Conservation (phyloP, 495 filamentous ascomycete genomes). For the Lophiotrema nucula region DNA sequence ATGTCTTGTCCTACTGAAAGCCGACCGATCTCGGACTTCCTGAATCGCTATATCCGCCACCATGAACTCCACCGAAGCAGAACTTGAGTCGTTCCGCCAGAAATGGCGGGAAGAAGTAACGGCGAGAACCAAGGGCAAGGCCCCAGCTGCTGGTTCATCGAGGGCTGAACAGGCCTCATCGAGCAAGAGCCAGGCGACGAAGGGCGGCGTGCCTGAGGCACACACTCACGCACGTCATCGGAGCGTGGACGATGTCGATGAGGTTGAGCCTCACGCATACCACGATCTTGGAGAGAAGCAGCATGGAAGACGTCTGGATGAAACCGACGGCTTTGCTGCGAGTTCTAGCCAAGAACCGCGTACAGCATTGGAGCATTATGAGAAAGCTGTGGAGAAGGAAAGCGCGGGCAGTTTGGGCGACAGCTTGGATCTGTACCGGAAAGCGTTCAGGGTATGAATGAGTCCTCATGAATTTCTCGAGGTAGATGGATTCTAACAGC, state of each 20-base stretch:
- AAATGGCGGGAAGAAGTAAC: constrained; percentile 82
- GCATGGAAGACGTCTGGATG: constrained; percentile 44
- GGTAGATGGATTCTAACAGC: constrained; percentile 8
- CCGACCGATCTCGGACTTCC: background rate
- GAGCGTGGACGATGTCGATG: constrained; percentile 37
- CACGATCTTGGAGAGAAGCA: constrained; percentile 49
- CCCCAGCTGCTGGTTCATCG: constrained; percentile 1
- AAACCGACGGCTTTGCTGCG: constrained; percentile 36
- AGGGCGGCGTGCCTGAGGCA: constrained; percentile 26
- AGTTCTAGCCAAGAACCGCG: constrained; percentile 53
- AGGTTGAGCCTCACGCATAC: constrained; percentile 45
- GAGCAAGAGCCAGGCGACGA: constrained; percentile 9
- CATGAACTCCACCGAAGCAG: constrained; percentile 63
- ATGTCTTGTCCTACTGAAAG: background rate
- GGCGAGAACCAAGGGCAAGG: constrained; percentile 47
- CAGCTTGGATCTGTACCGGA: constrained; percentile 83
- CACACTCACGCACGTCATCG: constrained; percentile 2
- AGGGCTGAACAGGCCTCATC: constrained; percentile 26
- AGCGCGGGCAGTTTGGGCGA: constrained; percentile 81
- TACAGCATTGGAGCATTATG: constrained; percentile 90
- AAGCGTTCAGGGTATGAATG: constrained; percentile 71
- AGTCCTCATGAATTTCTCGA: background rate
- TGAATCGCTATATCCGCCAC: constrained; percentile 27
- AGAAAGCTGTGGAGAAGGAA: constrained; percentile 87
- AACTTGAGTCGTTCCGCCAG: constrained; percentile 76